phyloP scores from a whole-genome alignment of 2,329 filamentous ascomycete species.

The Aciculosporium take region DNA sequence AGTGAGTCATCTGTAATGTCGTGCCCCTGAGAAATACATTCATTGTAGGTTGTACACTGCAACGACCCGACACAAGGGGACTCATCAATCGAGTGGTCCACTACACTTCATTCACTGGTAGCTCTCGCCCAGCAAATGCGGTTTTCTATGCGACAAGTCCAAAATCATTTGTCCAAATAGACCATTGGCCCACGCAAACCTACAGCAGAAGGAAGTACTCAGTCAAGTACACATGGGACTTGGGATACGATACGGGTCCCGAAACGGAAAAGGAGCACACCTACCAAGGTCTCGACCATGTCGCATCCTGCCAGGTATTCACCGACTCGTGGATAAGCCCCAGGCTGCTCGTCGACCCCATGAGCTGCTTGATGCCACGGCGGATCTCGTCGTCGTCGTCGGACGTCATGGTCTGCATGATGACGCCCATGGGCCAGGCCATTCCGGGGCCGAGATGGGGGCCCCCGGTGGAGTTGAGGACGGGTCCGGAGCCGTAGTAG shows the following conservation, averaged over 20 bases:
- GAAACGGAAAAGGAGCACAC: conserved; percentile 2
- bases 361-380: conserved; percentile 43
- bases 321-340: conserved; percentile 63
- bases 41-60: no score
- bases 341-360: conserved; percentile 56
- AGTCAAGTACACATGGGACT: not conserved
- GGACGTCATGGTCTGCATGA: conserved; percentile 66
- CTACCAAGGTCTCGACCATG: conserved; percentile 24
- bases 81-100: not conserved
- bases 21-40: no score
- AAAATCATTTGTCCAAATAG: conserved; percentile 75
- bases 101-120: conserved; percentile 23
- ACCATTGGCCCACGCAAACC: conserved; percentile 82
- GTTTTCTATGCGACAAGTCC: conserved; percentile 60
- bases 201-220: conserved; percentile 17
- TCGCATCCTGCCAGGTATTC: conserved; percentile 17
- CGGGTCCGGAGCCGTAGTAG: conserved; percentile 47
- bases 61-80: no score
- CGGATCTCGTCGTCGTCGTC: conserved; percentile 63
- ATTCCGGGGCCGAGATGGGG: conserved; percentile 46
- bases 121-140: conserved; percentile 41
- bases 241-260: no score
- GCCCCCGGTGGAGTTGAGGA: conserved; percentile 36
- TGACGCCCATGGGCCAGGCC: conserved; percentile 79
- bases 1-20: no score